Conservation (phyloP, 331 rosid genomes). For the Quercus tomentella region DNA sequence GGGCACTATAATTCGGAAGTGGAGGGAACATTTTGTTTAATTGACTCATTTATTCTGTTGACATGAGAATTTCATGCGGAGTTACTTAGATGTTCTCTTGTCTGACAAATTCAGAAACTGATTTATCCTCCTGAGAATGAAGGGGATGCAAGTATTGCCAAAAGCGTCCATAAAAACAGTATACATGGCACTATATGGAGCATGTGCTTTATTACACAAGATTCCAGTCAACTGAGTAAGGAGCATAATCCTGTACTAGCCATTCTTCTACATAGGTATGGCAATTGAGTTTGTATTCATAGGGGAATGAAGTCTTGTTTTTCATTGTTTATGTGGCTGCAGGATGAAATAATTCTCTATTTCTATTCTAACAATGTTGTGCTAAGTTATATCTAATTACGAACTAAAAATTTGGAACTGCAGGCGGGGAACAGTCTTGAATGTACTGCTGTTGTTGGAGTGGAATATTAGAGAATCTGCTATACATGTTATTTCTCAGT, state of each 20-base stretch:
- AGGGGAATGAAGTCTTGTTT: not conserved
- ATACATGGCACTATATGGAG: slow-evolving; percentile 85
- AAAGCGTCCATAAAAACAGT: slow-evolving; percentile 44
- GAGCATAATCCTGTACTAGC: slow-evolving; percentile 82
- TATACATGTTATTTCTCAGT: slow-evolving; percentile 52
- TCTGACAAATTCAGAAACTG: slow-evolving; percentile 52
- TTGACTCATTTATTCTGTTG: not conserved
- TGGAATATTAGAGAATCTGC: slow-evolving; percentile 65
- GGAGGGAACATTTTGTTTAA: not conserved
- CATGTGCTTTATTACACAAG: slow-evolving; percentile 85
- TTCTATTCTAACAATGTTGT: slow-evolving; percentile 17
- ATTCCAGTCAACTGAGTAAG: slow-evolving; percentile 43
- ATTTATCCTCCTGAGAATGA: slow-evolving; percentile 66
- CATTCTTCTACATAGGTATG: slow-evolving; percentile 76
- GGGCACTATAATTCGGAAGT: not conserved
- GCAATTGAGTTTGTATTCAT: not conserved
- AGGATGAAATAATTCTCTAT: slow-evolving; percentile 16
- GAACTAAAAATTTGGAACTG: slow-evolving; percentile 18
- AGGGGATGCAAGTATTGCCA: slow-evolving; percentile 37
- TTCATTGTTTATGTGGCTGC: slow-evolving; percentile 9
- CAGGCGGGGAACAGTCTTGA: slow-evolving; percentile 60
- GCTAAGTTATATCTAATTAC: slow-evolving; percentile 2
- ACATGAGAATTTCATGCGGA: not conserved
- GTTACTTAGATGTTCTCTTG: slow-evolving; percentile 27
- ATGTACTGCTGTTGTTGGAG: slow-evolving; percentile 70